Base-by-base conservation (phyloP, 2,329 filamentous ascomycete genomes). In the Monascus ruber region DNA sequence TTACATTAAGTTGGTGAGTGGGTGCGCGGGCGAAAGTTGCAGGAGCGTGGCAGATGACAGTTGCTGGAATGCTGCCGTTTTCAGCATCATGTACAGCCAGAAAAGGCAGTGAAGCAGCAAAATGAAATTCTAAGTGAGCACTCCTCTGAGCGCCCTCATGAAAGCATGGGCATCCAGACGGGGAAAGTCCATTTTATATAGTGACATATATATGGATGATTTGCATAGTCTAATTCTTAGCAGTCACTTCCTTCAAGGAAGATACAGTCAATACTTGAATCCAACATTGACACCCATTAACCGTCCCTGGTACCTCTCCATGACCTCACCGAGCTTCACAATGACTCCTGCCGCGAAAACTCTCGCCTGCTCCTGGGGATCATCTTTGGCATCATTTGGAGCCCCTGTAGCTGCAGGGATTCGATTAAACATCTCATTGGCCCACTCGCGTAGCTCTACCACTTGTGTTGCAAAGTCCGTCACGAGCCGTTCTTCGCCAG, bases 371-470 rank as follows among this genome's bases (percentile, higher is more conserved):
- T 63, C 62, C 26, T 59, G 46, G 3, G 53, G 55, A 45, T 61
- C 60, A 31, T 33, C 37, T 74, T 72, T 47, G 80, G 70, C 55
- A 75, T 76, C 35, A 86, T 80, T 60, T 80, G 79, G 26, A 82
- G 73, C 52, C 76, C 72, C 69, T 31, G 69, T 64, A 17, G 70
- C 59, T 43, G 46, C 58, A 42, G 62, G 53, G 44, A 56, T 60
- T 36, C 68, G 68, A 43, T 82, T 76, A 60, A 95, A 93, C 1
- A 95, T 74, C 39, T 71, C 70, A 33, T 78, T 73, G 1, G 85
- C 83, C 91, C 91, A 98, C 53, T 86, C 83, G 51, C 85, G 77
- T 43, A 85, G 83, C 70, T 96, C 89, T 37, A 94, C 72, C 24
- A 96, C 66, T 58, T 89, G 79, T 40, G 78, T 76, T 1, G 83